Base-by-base conservation (phyloP, 768 basidiomycete genomes). In the Pseudohyphozyma bogoriensis region DNA sequence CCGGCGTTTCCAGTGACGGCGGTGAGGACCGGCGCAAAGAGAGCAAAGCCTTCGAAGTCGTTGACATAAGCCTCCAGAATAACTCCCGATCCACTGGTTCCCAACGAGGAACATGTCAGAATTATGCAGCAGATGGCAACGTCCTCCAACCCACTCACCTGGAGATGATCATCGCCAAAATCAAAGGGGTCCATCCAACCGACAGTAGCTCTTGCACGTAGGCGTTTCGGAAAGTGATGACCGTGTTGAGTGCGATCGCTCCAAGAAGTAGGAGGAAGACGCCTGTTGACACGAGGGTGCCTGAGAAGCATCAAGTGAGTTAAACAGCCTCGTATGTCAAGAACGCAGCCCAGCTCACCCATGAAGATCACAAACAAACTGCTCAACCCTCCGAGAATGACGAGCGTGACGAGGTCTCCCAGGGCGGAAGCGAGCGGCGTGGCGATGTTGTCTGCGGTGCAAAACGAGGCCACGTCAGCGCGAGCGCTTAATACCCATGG, bases 381-480 rank as follows among this genome's bases (percentile, higher is more conserved):
- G 6, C 47, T 47, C 73, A 74, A 62, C 20, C 75, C 58, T n/a
- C 85, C 87, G 31, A 97, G 76, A 56, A 96, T 82, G 60, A 83
- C 79, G 51, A 99, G 82, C 0, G 93, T 93, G 52, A 97, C 79
- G 36, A 99, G 79, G 70, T 97, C 95, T 7, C 95, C 93, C 3
- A 97, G 79, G 68, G 88, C 89, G 4, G 89, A 82, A 0, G 95
- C 95, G 12, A 97, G 79, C 0, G 95, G 91, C 0, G 95, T 89
- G 2, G 92, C 87, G 66, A 97, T 92, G 73, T 99, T 99, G 71
- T 95, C 91, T 89, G 69, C 10, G 46, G 18, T 35, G 15, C 9
- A 4, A 13, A 26, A 40, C 54, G 69, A 39, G n/a, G 47, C 13
- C 11, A 32, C 20, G 42, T 51, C n/a, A 16, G 40, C 35, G 4